Conservation (phyloP, 2,329 filamentous ascomycete genomes). For the Aureobasidium vineae region DNA sequence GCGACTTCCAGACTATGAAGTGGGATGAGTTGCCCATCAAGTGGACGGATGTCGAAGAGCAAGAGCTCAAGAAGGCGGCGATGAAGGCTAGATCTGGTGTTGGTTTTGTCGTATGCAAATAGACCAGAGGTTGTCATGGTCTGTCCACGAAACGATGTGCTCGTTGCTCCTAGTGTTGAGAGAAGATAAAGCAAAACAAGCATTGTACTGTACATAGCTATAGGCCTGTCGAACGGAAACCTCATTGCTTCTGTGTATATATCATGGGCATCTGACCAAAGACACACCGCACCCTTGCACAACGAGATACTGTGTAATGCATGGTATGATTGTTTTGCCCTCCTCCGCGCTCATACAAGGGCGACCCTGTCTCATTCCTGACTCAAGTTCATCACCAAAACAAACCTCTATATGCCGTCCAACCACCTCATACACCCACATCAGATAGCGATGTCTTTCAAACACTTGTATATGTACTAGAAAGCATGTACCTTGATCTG, state of each 20-base stretch:
- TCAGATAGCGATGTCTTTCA: no score
- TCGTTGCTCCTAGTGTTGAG: not conserved
- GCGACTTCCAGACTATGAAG: conserved; percentile 59
- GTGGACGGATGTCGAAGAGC: conserved; percentile 64
- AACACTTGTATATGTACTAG: no score
- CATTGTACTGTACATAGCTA: not conserved
- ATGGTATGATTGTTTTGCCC: no score
- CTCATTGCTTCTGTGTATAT: not conserved
- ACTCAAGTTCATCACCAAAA: no score
- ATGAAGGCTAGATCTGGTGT: conserved; percentile 57
- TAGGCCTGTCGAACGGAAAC: not conserved
- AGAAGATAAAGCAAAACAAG: not conserved
- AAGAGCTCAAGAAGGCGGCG: conserved; percentile 57
- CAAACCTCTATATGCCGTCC: no score
- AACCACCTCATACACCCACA: no score
- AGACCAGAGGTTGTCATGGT: not conserved
- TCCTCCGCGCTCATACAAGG: no score
- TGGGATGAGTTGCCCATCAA: conserved; percentile 63
- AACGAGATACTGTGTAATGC: no score
- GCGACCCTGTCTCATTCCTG: no score
- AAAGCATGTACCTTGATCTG: no score
- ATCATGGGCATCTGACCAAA: not conserved
- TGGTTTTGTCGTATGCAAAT: conserved; percentile 50
- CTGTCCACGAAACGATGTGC: not conserved
- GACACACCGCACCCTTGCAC: no score